phyloP scores from a whole-genome alignment of 2,329 filamentous ascomycete species.

The Xylariaceae sp. region DNA sequence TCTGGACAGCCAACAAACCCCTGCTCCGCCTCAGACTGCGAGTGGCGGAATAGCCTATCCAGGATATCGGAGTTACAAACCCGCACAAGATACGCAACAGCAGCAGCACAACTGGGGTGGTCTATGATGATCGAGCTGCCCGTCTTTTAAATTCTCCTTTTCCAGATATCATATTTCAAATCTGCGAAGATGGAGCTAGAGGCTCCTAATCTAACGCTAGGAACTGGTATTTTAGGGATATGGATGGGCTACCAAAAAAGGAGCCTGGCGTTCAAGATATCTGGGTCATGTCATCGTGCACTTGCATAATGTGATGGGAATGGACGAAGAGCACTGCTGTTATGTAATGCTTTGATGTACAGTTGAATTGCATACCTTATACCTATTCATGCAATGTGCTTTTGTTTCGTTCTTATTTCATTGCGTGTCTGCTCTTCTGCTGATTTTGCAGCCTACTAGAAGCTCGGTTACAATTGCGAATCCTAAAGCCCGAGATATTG shows the following conservation, averaged over 20 bases:
- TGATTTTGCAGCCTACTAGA: background rate
- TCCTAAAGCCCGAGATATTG: background rate
- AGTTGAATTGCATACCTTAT: constrained; percentile 18
- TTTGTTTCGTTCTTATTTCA: background rate
- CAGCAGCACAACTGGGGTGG: constrained; percentile 19
- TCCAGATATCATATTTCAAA: background rate
- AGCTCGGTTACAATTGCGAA: background rate
- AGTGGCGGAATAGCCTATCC: constrained; percentile 25
- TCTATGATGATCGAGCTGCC: constrained; percentile 6
- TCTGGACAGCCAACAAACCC: constrained; percentile 4
- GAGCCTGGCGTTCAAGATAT: constrained; percentile 18
- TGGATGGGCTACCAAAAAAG: constrained; percentile 8
- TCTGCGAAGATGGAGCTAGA: constrained; percentile 5
- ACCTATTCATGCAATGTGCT: constrained; percentile 11
- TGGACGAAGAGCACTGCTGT: constrained; percentile 21
- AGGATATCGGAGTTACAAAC: constrained; percentile 25
- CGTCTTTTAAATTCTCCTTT: background rate
- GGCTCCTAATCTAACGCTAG: background rate
- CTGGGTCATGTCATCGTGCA: constrained; percentile 7
- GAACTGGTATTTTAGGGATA: constrained; percentile 13
- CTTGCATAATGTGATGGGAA: constrained; percentile 15
- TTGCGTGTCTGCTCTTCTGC: background rate
- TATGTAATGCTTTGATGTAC: constrained; percentile 18
- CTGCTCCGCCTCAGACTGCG: constrained; percentile 1
- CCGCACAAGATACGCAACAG: constrained; percentile 17